These are phyloP conservation scores for Cercospora janseana DNA, from an alignment of 2,329 filamentous ascomycete species.

Conservation along the genomic window DNA sequence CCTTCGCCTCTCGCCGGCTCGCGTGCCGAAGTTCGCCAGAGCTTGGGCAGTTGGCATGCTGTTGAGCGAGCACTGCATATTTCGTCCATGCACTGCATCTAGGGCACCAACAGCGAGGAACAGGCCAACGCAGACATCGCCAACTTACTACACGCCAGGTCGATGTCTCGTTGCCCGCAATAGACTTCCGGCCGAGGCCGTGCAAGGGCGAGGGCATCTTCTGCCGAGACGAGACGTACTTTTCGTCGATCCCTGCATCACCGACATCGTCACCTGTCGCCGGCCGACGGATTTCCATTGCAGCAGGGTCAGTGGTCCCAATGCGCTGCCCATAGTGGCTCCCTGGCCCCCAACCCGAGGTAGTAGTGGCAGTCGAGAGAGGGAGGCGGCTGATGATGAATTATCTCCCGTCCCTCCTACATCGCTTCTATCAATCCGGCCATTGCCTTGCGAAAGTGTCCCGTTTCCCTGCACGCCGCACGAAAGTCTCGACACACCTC, in stretches of 20 bases:
- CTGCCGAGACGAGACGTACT: neutral
- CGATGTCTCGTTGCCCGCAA: neutral
- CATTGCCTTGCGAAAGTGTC: neutral
- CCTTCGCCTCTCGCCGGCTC: too few species aligned
- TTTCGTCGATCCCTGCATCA: conserved; percentile 6
- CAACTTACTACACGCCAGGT: too few species aligned
- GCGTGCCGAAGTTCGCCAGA: too few species aligned
- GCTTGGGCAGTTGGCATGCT: too few species aligned
- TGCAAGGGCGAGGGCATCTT: neutral
- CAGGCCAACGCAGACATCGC: too few species aligned
- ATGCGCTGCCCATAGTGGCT: conserved; percentile 2
- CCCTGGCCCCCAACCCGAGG: conserved; percentile 9
- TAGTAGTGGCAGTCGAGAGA: neutral
- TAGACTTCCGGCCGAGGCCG: neutral
- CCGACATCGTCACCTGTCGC: conserved; percentile 9
- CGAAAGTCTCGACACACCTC: neutral
- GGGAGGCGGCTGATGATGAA: conserved; percentile 5
- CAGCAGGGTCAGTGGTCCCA: conserved; percentile 1
- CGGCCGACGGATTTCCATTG: neutral
- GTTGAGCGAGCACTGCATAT: too few species aligned
- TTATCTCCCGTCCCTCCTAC: conserved; percentile 3
- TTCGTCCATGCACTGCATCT: too few species aligned
- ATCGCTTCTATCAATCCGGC: conserved; percentile 8
- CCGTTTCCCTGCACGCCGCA: neutral
- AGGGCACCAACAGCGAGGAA: too few species aligned